Percentiles rank a stretch among this genome's conserved stretches.
Conservation (phyloP, 2,329 filamentous ascomycete genomes). For the Hypoxylon sp. region DNA sequence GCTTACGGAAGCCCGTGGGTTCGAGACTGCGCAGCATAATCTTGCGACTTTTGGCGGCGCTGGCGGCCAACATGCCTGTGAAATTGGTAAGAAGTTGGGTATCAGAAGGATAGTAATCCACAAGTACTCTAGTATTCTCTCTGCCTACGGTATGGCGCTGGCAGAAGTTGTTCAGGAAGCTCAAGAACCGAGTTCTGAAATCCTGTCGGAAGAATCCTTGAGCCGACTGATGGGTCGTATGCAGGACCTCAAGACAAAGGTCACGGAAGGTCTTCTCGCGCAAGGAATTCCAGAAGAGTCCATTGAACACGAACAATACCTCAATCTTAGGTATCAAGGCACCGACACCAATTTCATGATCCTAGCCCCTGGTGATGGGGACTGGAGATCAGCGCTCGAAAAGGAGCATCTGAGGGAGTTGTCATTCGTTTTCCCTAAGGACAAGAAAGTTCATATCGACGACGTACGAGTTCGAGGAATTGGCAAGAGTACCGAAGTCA, state of each 20-base stretch:
- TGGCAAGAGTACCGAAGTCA: constrained; percentile 48
- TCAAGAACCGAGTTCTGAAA: constrained; percentile 41
- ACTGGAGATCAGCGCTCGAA: constrained; percentile 58
- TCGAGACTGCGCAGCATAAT: constrained; percentile 53
- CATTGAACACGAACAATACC: constrained; percentile 44
- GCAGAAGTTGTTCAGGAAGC: constrained; percentile 44
- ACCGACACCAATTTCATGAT: constrained; percentile 64
- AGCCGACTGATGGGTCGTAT: constrained; percentile 22
- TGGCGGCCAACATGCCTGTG: constrained; percentile 48
- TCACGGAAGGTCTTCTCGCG: constrained; percentile 35
- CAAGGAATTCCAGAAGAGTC: constrained; percentile 33
- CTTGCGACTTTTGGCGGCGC: constrained; percentile 48
- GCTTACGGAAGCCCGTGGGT: constrained; percentile 68
- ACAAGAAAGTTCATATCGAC: constrained; percentile 59
- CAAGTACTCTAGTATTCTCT: constrained; percentile 55
- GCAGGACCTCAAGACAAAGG: constrained; percentile 39
- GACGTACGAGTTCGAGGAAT: constrained; percentile 56
- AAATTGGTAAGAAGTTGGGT: constrained; percentile 59
- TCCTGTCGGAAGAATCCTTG: constrained; percentile 29
- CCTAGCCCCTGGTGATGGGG: constrained; percentile 55
- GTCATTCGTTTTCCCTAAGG: constrained; percentile 56
- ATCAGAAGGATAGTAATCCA: constrained; percentile 62
- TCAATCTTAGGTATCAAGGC: constrained; percentile 48
- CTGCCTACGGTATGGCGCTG: constrained; percentile 62
- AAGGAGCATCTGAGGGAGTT: constrained; percentile 59